Conservation (phyloP, 495 filamentous ascomycete species). For the Xylaria longipes region DNA sequence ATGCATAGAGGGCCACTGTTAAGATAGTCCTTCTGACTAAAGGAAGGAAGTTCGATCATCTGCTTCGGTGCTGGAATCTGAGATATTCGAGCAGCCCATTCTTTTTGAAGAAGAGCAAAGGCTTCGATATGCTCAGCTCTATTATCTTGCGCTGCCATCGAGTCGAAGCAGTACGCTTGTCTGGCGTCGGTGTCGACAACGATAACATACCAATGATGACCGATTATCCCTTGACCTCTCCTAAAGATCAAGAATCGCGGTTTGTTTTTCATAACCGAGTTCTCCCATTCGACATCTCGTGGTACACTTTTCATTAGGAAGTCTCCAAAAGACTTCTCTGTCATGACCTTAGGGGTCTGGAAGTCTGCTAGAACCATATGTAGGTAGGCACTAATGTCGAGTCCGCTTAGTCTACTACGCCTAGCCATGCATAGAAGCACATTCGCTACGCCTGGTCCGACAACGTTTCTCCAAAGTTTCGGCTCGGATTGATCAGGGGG, state of each 20-base stretch:
- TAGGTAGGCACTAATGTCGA: slow-evolving; percentile 10
- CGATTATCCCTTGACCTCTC: not conserved
- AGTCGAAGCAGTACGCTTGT: slow-evolving; percentile 16
- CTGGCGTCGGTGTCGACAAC: slow-evolving; percentile 5
- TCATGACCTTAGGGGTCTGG: not conserved
- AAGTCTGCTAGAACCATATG: slow-evolving; percentile 15
- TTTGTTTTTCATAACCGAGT: not conserved
- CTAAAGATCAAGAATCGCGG: slow-evolving; percentile 21
- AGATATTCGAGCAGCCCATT: slow-evolving; percentile 9
- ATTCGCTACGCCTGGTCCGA: slow-evolving; percentile 12
- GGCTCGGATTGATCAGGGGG: not conserved
- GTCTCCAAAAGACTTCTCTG: slow-evolving; percentile 4
- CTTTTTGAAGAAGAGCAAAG: slow-evolving; percentile 1
- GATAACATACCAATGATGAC: slow-evolving; percentile 17
- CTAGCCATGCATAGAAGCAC: slow-evolving; percentile 11
- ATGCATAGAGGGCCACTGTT: slow-evolving; percentile 1
- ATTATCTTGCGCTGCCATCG: slow-evolving; percentile 1
- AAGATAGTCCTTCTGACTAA: not conserved
- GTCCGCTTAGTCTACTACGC: not conserved
- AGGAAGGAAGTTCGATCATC: slow-evolving; percentile 12
- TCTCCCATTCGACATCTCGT: slow-evolving; percentile 11
- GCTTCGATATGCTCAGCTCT: slow-evolving; percentile 5
- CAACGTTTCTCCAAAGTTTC: not conserved
- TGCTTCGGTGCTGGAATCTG: not conserved
- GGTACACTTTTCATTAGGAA: not conserved